phyloP scores from a whole-genome alignment of 345 rosid genomes.

The Syzygium grande region DNA sequence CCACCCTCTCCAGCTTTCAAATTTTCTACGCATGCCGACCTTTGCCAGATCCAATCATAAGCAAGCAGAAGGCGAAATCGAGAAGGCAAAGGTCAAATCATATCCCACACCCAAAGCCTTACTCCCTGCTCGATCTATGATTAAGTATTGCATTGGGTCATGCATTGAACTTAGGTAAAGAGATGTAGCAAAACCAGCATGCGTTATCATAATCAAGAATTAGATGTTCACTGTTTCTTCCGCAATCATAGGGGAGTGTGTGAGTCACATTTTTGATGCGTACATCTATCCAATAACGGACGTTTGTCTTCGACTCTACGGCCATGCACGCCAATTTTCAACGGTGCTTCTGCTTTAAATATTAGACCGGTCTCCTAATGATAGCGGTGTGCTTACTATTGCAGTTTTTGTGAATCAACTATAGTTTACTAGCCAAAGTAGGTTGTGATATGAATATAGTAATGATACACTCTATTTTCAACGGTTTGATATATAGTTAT shows the following conservation, averaged over 20 bases:
- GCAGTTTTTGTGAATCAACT: neutral
- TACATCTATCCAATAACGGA: neutral
- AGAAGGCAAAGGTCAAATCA: neutral
- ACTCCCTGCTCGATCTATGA: neutral
- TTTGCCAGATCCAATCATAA: neutral
- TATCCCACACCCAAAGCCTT: neutral
- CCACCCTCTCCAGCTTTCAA: neutral
- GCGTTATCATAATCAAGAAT: neutral
- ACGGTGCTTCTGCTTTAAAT: neutral
- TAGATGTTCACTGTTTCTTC: neutral
- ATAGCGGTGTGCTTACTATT: neutral
- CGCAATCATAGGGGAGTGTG: neutral
- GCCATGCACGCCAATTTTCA: neutral
- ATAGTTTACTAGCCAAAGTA: neutral
- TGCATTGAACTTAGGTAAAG: neutral
- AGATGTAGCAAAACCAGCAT: neutral
- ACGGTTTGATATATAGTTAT: neutral
- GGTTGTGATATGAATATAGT: neutral
- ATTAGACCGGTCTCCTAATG: neutral
- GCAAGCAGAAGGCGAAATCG: neutral
- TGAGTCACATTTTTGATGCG: neutral
- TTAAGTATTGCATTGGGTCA: neutral
- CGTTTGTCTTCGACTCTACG: neutral
- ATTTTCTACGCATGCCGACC: neutral
- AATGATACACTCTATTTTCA: neutral